Evolutionary conservation across 257 asterid species (phyloP), one percentile per base, ranked within the genome.

Genomic region (Forsythia viridissima): DNA sequence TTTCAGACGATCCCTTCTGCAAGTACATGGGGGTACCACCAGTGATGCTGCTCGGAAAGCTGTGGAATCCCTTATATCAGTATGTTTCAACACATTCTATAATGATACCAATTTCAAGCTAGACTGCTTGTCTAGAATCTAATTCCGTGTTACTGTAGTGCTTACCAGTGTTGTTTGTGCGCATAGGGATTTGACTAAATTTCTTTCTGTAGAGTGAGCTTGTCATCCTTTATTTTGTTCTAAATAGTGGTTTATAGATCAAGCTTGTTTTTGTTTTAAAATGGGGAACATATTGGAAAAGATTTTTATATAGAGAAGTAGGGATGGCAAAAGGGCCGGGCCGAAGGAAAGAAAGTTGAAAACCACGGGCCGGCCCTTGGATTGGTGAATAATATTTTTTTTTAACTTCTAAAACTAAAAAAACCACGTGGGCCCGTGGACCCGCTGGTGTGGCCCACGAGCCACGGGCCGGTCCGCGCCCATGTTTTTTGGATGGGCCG

Each of bases 1-100:
- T 83, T 95, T 92, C 79, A 88, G 94, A 84, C 89, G 90, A 85
- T 88, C 89, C 66, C 98, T 95, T 51, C 97, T 89, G 85, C 93
- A 89, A 82, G 92, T 86, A 83, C 83, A 88, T 37, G 91, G 84
- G 38, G 91, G 92, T 76, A 66, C 73, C 79, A 85, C 93, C 77
- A 77, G 80, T 36, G 96, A 86, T 80, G 90, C 87, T 82, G 94
- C 97, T 46, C 68, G 82, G 78, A 91, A 84, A 86, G 94, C 99
- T 82, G 93, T 94, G 8, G 98, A 92, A 82, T 88, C 93, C 52
- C 94, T 95, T 21, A 79, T 93, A 77, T 86, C 91, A 20, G 99
- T 95, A 91, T 44, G 96, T 82, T 73, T 67, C 2, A 72, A 75
- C 73, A 41, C 72, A 75, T 78, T 65, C 18, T 79, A 66, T 39